A percentile compares a stretch with the other conserved stretches of the same genome.
Conservation (phyloP, 2,329 filamentous ascomycete genomes). For the Fusarium aywerte region DNA sequence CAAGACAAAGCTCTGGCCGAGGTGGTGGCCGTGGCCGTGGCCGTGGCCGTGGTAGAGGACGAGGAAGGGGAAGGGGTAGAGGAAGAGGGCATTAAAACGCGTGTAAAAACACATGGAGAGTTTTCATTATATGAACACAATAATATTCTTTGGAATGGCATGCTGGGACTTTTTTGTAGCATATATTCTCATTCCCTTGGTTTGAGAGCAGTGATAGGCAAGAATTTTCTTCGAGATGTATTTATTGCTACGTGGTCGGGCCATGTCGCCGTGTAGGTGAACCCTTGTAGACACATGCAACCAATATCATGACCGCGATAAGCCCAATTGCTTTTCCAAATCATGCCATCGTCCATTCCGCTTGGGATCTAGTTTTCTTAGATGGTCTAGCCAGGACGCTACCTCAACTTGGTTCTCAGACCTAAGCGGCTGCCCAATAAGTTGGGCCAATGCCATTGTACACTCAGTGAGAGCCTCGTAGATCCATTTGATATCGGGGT, state of each 20-base stretch:
- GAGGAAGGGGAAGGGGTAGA: slow-evolving; percentile 31
- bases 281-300: neutral
- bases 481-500: slow-evolving; percentile 77
- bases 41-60: slow-evolving; percentile 17
- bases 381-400: slow-evolving; percentile 68
- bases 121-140: slow-evolving; percentile 8
- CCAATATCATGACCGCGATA: slow-evolving; percentile 7
- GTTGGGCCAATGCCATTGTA: slow-evolving; percentile 66
- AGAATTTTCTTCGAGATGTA: neutral
- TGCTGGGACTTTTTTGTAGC: neutral
- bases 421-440: slow-evolving; percentile 59
- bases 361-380: slow-evolving; percentile 78
- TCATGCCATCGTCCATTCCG: slow-evolving; percentile 81
- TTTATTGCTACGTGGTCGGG: neutral
- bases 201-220: neutral
- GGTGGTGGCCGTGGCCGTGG: slow-evolving; percentile 42
- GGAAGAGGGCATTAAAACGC: slow-evolving; percentile 23
- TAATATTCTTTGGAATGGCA: slow-evolving; percentile 13
- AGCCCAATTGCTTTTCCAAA: slow-evolving; percentile 60
- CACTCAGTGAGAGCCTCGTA: slow-evolving; percentile 88
- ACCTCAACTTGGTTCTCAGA: slow-evolving; percentile 59
- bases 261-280: neutral
- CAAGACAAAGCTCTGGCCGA: slow-evolving; percentile 35
- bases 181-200: neutral
- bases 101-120: neutral